These are phyloP conservation scores for Fusarium pilosicola DNA, from an alignment of 2,329 filamentous ascomycete species.

Conservation along the genomic window DNA sequence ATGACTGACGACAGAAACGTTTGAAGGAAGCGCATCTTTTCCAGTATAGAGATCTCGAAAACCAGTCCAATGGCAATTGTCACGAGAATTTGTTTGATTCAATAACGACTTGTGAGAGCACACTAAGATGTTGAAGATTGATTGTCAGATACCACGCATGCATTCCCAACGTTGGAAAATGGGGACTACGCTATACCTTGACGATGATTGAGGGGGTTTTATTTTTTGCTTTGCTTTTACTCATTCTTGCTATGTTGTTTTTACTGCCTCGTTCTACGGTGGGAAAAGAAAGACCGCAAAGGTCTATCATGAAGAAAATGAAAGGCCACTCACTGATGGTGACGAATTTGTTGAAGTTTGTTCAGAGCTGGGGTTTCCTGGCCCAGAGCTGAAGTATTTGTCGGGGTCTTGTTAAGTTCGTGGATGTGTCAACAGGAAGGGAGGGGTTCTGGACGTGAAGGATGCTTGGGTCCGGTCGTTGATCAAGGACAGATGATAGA, in stretches of 20 bases:
- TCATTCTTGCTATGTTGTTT: slow-evolving; percentile 16
- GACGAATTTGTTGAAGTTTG: neutral
- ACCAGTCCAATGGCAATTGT: slow-evolving; percentile 28
- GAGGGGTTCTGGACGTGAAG: neutral
- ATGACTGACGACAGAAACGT: slow-evolving; percentile 33
- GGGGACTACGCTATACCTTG: neutral
- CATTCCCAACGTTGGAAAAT: slow-evolving; percentile 20
- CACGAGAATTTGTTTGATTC: slow-evolving; percentile 34
- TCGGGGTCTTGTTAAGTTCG: slow-evolving; percentile 1
- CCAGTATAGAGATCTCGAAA: slow-evolving; percentile 35
- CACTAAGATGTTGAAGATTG: slow-evolving; percentile 22
- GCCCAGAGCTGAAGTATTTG: neutral
- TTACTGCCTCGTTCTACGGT: neutral
- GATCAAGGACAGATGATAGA: neutral
- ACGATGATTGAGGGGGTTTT: slow-evolving; percentile 1
- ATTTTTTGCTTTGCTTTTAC: slow-evolving; percentile 12
- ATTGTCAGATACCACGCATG: slow-evolving; percentile 45
- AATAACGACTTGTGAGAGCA: slow-evolving; percentile 25
- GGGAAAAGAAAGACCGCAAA: neutral
- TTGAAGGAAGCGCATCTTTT: slow-evolving; percentile 35
- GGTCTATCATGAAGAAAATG: slow-evolving; percentile 7
- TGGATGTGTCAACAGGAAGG: slow-evolving; percentile 2
- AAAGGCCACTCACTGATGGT: neutral
- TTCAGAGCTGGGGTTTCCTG: neutral
- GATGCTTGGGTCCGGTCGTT: neutral